Evolutionary conservation across 2,329 filamentous ascomycete genomes (phyloP).

Genomic region (Fusarium clavum): DNA sequence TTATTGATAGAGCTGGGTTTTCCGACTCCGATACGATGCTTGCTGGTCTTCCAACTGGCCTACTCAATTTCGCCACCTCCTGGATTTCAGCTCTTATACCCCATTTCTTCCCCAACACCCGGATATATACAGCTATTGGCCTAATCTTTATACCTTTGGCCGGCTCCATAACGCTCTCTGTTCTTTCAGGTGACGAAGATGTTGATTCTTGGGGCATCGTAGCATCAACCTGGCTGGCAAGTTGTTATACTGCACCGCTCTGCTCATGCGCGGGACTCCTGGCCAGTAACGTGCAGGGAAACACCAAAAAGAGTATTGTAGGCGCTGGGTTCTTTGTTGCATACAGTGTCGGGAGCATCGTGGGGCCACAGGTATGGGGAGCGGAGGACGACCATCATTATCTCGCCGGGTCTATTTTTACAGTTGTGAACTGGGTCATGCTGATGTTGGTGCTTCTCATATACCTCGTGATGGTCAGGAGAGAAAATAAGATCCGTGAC

Average conservation of each 20-base stretch:
- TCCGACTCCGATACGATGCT: constrained; percentile 29
- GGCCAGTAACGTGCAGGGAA: constrained; percentile 48
- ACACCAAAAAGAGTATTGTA: constrained; percentile 47
- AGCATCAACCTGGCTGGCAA: constrained; percentile 43
- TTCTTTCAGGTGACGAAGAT: constrained; percentile 20
- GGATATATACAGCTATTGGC: constrained; percentile 27
- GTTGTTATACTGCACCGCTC: constrained; percentile 31
- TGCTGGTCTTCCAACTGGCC: constrained; percentile 16
- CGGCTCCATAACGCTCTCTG: constrained; percentile 28
- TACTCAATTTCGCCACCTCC: constrained; percentile 34
- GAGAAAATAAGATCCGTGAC: constrained; percentile 26
- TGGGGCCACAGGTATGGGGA: constrained; percentile 41
- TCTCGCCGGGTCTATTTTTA: constrained; percentile 36
- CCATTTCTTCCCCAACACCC: constrained; percentile 30
- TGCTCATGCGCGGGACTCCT: constrained; percentile 39
- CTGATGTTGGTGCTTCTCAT: constrained; percentile 21
- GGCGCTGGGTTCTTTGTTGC: constrained; percentile 44
- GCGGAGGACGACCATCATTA: constrained; percentile 40
- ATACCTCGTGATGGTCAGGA: constrained; percentile 18
- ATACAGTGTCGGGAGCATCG: constrained; percentile 45
- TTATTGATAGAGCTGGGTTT: constrained; percentile 27
- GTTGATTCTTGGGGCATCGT: constrained; percentile 41
- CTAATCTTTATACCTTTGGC: constrained; percentile 14
- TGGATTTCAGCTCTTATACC: constrained; percentile 40
- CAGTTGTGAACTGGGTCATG: constrained; percentile 31